Base-by-base conservation (phyloP, 2,329 filamentous ascomycete genomes). In the Scedosporium dehoogii region DNA sequence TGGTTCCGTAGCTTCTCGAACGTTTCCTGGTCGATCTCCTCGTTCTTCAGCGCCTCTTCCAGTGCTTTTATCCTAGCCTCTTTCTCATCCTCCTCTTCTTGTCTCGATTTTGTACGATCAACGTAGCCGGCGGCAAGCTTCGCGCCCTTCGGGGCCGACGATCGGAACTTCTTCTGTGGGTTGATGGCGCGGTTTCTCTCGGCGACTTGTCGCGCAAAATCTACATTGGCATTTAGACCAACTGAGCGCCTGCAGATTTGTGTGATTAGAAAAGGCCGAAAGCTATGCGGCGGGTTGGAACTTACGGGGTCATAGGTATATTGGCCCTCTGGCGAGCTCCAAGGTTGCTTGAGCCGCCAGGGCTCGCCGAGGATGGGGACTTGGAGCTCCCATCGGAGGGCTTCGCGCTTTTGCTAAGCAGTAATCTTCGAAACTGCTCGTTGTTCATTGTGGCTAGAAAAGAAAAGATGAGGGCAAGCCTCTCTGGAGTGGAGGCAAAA, bases 221-320 rank as follows among this genome's bases (percentile, higher is more conserved):
- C 88, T 61, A 83, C 77, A 46, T 76, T 72, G 6, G 74, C 70
- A 51, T 78, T 79, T 66, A 78, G 78, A 12, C 69, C 73, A 21
- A 92, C 80, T 25, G 88, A 85, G 59, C 91, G 89, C 14, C 87
- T 90, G 63, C 27, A 6, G n/a, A 3, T 38, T 25, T 23, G 44
- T 23, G 18, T 10, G 18, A 12, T 23, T 23, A 55, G 51, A 55
- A 23, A 23, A 14, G 12, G 29, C 3, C 4, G n/a, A 53, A 14
- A 41, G 16, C 16, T n/a, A 29, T n/a, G 21, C 16, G 16, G 21
- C 7, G 9, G 25, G 14, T 25, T 23, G 4, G 25, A 4, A 79
- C 86, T 69, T 81, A 92, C 88, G 93, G 93, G 58, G 93, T 97
- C 93, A 97, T 97, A 63, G 91, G 91, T 65, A 96, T 93, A 73